Conservation (phyloP, 1,284 basidiomycete species). For the Ceratobasidium sp. region DNA sequence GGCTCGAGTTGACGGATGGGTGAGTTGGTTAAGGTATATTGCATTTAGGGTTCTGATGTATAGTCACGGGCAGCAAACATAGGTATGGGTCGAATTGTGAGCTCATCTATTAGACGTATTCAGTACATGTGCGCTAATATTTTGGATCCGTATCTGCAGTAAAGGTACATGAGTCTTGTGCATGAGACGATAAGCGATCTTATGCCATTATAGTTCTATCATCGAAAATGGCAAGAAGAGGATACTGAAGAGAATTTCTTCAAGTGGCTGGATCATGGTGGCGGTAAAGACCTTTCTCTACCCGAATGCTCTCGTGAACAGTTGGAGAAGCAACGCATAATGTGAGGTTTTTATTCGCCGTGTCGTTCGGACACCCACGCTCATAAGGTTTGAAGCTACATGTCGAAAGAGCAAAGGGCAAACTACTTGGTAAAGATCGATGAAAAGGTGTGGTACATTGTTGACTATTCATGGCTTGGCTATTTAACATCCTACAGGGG, state of each 20-base stretch:
- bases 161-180: conserved; percentile 51
- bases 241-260: conserved; percentile 79
- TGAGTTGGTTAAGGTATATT: conserved; percentile 48
- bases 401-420: conserved; percentile 72
- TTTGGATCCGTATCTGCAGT: conserved; percentile 49
- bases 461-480: neutral
- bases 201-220: conserved; percentile 63
- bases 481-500: conserved; percentile 53
- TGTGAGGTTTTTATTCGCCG: conserved; percentile 42
- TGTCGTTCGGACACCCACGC: neutral
- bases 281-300: conserved; percentile 70
- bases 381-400: conserved; percentile 59
- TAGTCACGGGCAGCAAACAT: conserved; percentile 62
- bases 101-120: conserved; percentile 24
- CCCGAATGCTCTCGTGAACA: conserved; percentile 72
- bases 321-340: conserved; percentile 69
- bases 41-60: neutral
- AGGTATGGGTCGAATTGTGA: conserved; percentile 72
- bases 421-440: conserved; percentile 78
- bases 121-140: neutral
- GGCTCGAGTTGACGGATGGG: conserved; percentile 74
- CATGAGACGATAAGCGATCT: conserved; percentile 43
- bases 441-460: conserved; percentile 50
- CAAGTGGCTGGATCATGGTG: conserved; percentile 76
- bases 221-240: conserved; percentile 68